Percentiles rank a stretch among this genome's conserved stretches.
Evolutionary conservation across 129 eudicot species (phyloP).

Genomic region (Chrysanthemum makinoi): DNA sequence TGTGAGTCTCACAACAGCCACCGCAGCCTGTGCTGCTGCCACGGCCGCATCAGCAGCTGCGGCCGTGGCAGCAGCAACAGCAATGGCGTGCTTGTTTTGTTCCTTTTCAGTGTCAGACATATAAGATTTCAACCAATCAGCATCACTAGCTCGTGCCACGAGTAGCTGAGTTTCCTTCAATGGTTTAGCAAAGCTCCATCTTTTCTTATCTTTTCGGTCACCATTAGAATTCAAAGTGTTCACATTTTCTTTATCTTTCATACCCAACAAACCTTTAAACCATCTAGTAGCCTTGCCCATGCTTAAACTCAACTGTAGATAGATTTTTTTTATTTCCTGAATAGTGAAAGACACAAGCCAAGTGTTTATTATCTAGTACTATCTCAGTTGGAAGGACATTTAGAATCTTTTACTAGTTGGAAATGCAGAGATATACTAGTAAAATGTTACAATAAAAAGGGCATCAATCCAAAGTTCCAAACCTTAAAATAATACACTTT

Average conservation of each 20-base stretch:
- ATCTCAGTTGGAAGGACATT: slow-evolving; percentile 31
- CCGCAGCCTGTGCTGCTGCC: slow-evolving; percentile 95
- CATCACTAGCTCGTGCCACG: slow-evolving; percentile 27
- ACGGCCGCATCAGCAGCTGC: slow-evolving; percentile 96
- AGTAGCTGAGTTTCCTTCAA: slow-evolving; percentile 39
- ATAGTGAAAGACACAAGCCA: slow-evolving; percentile 26
- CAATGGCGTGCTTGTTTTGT: slow-evolving; percentile 88
- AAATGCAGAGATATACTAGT: slow-evolving; percentile 33
- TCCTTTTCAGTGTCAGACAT: slow-evolving; percentile 57
- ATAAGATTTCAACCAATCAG: slow-evolving; percentile 62
- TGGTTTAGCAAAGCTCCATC: slow-evolving; percentile 65
- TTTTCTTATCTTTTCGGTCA: slow-evolving; percentile 55
- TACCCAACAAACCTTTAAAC: slow-evolving; percentile 72
- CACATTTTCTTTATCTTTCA: slow-evolving; percentile 67
- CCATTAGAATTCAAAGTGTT: slow-evolving; percentile 36
- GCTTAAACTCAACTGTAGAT: slow-evolving; percentile 2
- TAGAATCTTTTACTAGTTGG: slow-evolving; percentile 52
- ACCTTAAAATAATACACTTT: slow-evolving; percentile 45
- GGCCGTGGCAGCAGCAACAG: slow-evolving; percentile 96
- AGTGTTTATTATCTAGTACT: slow-evolving; percentile 19
- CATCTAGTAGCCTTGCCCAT: slow-evolving; percentile 93
- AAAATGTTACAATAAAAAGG: slow-evolving; percentile 32
- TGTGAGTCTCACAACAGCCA: slow-evolving; percentile 84
- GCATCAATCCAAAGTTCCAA: slow-evolving; percentile 34
- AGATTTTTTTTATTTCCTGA: background rate